These are phyloP conservation scores for Pestalotiopsis sp. DNA, from an alignment of 2,329 filamentous ascomycete genomes.

Conservation along the genomic window DNA sequence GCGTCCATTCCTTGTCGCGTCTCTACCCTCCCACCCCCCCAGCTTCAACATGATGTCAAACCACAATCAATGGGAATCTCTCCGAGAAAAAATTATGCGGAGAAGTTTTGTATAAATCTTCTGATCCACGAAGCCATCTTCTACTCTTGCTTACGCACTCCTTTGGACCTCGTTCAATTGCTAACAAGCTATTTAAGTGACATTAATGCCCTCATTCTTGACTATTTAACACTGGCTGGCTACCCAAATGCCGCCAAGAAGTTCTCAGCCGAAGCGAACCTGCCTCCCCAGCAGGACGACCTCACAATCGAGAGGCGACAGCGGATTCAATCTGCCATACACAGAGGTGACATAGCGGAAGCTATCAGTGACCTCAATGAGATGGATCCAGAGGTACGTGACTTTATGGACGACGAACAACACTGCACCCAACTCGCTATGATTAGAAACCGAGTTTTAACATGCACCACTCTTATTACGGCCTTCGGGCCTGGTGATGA, in stretches of 20 bases:
- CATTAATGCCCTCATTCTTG: slow-evolving; percentile 92
- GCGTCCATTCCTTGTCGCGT: slow-evolving; percentile 35
- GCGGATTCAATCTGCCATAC: slow-evolving; percentile 82
- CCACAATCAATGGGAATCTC: slow-evolving; percentile 99
- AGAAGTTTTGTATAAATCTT: slow-evolving; percentile 64
- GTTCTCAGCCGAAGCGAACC: slow-evolving; percentile 92
- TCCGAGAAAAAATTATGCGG: slow-evolving; percentile 92
- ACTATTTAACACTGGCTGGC: slow-evolving; percentile 95
- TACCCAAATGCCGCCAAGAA: slow-evolving; percentile 91
- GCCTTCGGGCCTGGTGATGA: slow-evolving; percentile 86
- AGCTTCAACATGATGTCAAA: slow-evolving; percentile 68
- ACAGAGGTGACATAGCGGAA: slow-evolving; percentile 80
- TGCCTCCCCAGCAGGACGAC: slow-evolving; percentile 72
- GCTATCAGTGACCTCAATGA: slow-evolving; percentile 90
- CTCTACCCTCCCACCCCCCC: slow-evolving; percentile 10
- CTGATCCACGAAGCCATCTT: slow-evolving; percentile 23
- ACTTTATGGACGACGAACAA: neutral
- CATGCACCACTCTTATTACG: slow-evolving; percentile 99
- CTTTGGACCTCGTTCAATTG: neutral
- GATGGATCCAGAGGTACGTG: slow-evolving; percentile 83
- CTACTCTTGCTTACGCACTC: slow-evolving; percentile 15
- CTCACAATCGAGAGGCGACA: slow-evolving; percentile 77
- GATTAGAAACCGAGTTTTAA: slow-evolving; percentile 86
- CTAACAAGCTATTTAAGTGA: slow-evolving; percentile 61
- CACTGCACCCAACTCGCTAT: slow-evolving; percentile 53